Evolutionary conservation across 768 basidiomycete species (phyloP), one percentile per base, ranked within the genome.

Genomic region (Lentinus tigrinus): DNA sequence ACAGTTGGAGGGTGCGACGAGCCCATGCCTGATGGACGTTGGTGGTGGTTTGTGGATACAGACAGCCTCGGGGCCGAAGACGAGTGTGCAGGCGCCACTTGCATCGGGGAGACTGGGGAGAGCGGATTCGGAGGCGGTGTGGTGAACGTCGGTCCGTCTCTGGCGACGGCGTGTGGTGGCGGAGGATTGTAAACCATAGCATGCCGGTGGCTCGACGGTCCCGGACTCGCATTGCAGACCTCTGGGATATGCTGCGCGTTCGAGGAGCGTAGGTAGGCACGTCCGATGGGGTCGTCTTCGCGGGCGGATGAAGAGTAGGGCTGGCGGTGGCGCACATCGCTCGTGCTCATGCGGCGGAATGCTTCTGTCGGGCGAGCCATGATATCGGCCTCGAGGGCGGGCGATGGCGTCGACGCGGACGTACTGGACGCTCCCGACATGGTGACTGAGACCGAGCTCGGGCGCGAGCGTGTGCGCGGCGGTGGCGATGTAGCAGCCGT

Each of bases 1-100:
- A 68, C 63, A 17, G 64, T 51, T 1, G 65, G 62, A 21, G 57
- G 57, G 10, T 64, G 63, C 16, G 65, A 40, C 26, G 67, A n/a
- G 63, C 58, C 14, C 66, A 63, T 19, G 56, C 60, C 31, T 38
- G 49, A 23, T 47, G 37, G 10, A 16, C 51, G 38, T n/a, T 26
- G 26, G 26, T 27, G 26, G n/a, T 17, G 21, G 17, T 11, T 34
- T 14, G 16, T 52, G 42, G 37, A 27, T 28, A 55, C 37, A 5
- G 43, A 23, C 23, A 46, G 10, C 21, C 43, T 46, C 14, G 48
- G 47, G 28, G 26, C 36, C 40, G 44, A 34, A n/a, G 51, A 38
- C 10, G 52, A 14, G 36, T 24, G 56, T 27, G 19, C 7, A 17
- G 24, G 50, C 34, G 49, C 4, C 5, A 42, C 23, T 8, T n/a